Conservation (phyloP, 1,284 basidiomycete species). For the Heliocybe sulcata region DNA sequence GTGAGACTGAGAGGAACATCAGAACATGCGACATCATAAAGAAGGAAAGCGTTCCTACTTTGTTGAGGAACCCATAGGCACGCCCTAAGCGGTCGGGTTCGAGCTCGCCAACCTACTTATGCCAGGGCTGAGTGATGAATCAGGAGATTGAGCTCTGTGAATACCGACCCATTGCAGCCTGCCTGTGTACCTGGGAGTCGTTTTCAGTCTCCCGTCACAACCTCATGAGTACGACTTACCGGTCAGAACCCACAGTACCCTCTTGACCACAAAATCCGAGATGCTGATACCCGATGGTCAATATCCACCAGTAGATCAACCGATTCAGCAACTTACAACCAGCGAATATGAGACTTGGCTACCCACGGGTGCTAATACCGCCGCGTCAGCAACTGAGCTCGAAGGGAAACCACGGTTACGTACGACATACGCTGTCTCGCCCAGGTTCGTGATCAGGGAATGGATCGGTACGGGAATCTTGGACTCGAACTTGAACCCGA, state of each 20-base stretch:
- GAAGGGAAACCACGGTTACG: conserved; percentile 11
- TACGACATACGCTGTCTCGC: conserved; percentile 47
- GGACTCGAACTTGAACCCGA: conserved; percentile 39
- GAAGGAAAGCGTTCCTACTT: conserved; percentile 22
- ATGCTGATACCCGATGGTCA: conserved; percentile 23
- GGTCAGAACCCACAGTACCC: conserved; percentile 54
- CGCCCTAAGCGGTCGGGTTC: conserved; percentile 52
- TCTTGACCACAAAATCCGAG: conserved; percentile 58
- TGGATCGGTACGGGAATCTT: conserved; percentile 48
- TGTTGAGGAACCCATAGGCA: conserved; percentile 45
- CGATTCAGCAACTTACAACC: conserved; percentile 39
- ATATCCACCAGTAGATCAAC: background rate
- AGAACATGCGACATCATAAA: background rate
- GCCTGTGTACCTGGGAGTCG: conserved; percentile 46
- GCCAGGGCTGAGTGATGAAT: background rate
- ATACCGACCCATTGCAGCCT: conserved; percentile 62
- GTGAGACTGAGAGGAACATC: conserved; percentile 28
- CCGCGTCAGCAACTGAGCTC: too few species aligned
- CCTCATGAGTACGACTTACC: too few species aligned
- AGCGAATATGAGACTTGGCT: conserved; percentile 45
- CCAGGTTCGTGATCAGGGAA: conserved; percentile 51
- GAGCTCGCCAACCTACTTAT: conserved; percentile 42
- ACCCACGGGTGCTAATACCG: conserved; percentile 58
- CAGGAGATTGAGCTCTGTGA: background rate
- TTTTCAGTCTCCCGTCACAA: too few species aligned